Conservation (phyloP, 2,329 filamentous ascomycete genomes). For the Chaetothyriales sp. region DNA sequence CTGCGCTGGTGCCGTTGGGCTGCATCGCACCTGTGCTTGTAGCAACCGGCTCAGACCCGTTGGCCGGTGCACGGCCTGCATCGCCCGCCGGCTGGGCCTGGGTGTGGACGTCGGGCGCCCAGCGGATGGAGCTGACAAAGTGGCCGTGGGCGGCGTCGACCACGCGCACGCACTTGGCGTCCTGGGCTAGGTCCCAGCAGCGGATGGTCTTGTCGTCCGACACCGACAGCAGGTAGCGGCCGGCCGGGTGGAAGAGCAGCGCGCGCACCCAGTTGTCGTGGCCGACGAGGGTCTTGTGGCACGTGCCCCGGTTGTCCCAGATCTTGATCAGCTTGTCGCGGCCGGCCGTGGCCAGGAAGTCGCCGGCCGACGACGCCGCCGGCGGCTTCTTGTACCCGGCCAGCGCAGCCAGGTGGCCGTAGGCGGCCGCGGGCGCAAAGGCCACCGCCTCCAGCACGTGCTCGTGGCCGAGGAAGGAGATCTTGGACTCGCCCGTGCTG, state of each 20-base stretch:
- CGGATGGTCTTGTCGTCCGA: constrained; percentile 83
- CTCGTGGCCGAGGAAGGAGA: constrained; percentile 73
- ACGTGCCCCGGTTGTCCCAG: constrained; percentile 74
- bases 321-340: constrained; percentile 83
- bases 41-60: constrained; percentile 8
- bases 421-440: constrained; percentile 66
- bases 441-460: constrained; percentile 76
- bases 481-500: constrained; percentile 58
- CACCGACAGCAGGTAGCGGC: constrained; percentile 75
- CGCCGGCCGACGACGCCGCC: constrained; percentile 57
- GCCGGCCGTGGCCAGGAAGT: constrained; percentile 80
- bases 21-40: constrained; percentile 25
- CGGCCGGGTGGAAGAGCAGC: constrained; percentile 78
- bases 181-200: constrained; percentile 87
- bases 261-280: constrained; percentile 92
- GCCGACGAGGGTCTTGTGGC: constrained; percentile 69
- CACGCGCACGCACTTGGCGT: constrained; percentile 77
- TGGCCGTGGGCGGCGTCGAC: constrained; percentile 65
- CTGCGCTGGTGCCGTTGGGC: constrained; percentile 3
- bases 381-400: constrained; percentile 77
- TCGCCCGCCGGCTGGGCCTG: constrained; percentile 3
- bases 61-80: constrained; percentile 1
- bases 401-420: constrained; percentile 60
- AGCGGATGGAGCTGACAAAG: constrained; percentile 75
- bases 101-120: constrained; percentile 57